Percentiles rank a stretch among this genome's conserved stretches.
Conservation (phyloP, 2,329 filamentous ascomycete genomes). For the Paracorniculantispora psalliotae region DNA sequence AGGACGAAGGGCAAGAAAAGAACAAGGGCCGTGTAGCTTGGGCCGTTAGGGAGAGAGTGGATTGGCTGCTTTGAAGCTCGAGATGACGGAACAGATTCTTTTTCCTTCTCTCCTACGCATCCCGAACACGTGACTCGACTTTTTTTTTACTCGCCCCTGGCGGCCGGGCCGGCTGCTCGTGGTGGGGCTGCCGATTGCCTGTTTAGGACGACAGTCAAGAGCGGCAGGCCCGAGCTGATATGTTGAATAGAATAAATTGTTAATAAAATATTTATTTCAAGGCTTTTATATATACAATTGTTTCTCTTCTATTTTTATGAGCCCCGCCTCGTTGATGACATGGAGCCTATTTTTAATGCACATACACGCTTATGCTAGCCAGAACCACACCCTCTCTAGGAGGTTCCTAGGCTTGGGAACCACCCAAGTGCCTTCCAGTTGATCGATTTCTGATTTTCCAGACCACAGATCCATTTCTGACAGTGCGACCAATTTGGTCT, state of each 20-base stretch:
- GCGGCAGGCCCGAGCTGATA: too few species aligned
- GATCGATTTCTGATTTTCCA: slow-evolving; percentile 35
- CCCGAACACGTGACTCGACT: slow-evolving; percentile 7
- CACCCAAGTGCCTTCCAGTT: slow-evolving; percentile 33
- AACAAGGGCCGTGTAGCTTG: not conserved
- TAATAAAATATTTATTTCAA: too few species aligned
- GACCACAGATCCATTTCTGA: slow-evolving; percentile 37
- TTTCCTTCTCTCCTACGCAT: slow-evolving; percentile 6
- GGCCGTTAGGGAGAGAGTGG: not conserved
- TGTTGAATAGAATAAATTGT: too few species aligned
- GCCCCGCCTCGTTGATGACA: too few species aligned
- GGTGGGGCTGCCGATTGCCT: slow-evolving; percentile 1
- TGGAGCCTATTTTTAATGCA: too few species aligned
- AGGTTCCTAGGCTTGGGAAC: slow-evolving; percentile 32
- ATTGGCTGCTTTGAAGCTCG: slow-evolving; percentile 7
- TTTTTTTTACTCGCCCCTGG: not conserved
- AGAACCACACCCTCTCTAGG: slow-evolving; percentile 36
- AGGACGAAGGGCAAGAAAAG: not conserved
- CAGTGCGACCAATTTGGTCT: slow-evolving; percentile 43
- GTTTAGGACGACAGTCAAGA: not conserved
- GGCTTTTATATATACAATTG: too few species aligned
- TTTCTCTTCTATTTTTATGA: too few species aligned
- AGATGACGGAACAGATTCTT: slow-evolving; percentile 14
- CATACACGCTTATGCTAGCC: slow-evolving; percentile 34
- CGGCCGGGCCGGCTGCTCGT: not conserved